A percentile compares a stretch with the other conserved stretches of the same genome.
These are phyloP conservation scores for Sclerotinia sclerotiorum DNA, from an alignment of 2,329 filamentous ascomycete genomes.

Conservation along the genomic window DNA sequence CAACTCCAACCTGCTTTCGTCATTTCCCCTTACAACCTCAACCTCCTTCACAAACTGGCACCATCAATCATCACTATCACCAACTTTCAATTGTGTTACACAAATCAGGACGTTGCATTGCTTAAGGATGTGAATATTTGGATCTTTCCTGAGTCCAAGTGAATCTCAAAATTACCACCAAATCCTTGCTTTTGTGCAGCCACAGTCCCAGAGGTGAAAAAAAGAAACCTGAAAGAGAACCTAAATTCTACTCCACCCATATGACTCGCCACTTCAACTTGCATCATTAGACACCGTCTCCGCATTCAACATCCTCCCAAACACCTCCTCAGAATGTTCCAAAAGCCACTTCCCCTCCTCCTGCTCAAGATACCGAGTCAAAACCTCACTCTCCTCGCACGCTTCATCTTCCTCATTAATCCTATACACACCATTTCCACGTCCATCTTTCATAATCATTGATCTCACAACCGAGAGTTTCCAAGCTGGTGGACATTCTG, in stretches of 20 bases:
- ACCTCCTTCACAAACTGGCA: not conserved
- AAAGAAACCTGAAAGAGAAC: not conserved
- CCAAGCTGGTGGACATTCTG: not conserved
- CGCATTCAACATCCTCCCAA: not conserved
- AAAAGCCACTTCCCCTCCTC: not conserved
- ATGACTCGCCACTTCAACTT: not conserved
- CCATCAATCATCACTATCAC: no score
- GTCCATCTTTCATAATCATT: conserved; percentile 3
- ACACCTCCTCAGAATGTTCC: not conserved
- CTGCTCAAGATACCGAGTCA: conserved; percentile 1
- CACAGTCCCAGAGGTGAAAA: not conserved
- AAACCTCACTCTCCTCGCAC: not conserved
- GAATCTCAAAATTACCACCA: not conserved
- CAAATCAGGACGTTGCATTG: no score
- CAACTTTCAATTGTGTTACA: no score
- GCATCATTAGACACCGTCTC: not conserved
- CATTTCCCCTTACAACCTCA: no score
- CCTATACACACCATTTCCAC: conserved; percentile 14
- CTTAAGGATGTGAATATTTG: no score
- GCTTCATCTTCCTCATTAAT: conserved; percentile 4
- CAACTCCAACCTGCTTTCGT: not conserved
- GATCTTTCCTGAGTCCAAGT: not conserved
- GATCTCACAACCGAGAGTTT: not conserved
- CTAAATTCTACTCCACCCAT: no score
- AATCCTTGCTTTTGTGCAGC: not conserved